A percentile compares a stretch with the other conserved stretches of the same genome.
Evolutionary conservation across 2,329 filamentous ascomycete species (phyloP).

Genomic region (Penicillium janthinellum): DNA sequence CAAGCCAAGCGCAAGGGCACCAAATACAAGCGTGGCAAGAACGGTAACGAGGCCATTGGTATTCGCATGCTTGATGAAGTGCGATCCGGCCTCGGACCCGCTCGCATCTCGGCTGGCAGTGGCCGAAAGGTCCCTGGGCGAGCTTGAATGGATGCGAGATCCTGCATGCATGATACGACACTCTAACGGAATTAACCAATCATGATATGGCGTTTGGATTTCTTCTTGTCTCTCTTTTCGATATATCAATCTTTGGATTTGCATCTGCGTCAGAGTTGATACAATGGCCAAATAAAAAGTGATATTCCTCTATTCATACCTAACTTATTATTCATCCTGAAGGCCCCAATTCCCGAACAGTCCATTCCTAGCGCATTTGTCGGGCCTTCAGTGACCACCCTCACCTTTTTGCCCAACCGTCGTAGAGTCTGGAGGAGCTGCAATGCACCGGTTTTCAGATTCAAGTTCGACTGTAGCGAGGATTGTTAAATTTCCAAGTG

Average conservation of each 20-base stretch:
- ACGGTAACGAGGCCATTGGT: conserved; percentile 77
- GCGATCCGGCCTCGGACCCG: conserved; percentile 74
- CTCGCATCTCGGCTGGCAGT: conserved; percentile 55
- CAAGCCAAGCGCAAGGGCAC: conserved; percentile 48
- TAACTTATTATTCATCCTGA: not conserved
- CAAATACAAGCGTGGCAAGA: conserved; percentile 68
- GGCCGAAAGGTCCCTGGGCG: conserved; percentile 30
- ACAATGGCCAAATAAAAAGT: conserved; percentile 26
- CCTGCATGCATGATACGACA: conserved; percentile 25
- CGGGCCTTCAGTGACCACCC: conserved; percentile 52
- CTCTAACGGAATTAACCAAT: conserved; percentile 25
- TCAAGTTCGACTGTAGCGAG: conserved; percentile 23
- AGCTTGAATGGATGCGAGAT: conserved; percentile 28
- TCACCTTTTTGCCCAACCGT: conserved; percentile 42
- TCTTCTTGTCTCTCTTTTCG: conserved; percentile 20
- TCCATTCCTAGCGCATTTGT: conserved; percentile 51
- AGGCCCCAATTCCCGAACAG: conserved; percentile 38
- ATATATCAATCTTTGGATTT: conserved; percentile 18
- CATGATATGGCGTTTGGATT: conserved; percentile 28
- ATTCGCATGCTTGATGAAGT: conserved; percentile 91
- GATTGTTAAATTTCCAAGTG: conserved; percentile 20
- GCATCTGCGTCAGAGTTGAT: conserved; percentile 20
- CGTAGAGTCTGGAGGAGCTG: conserved; percentile 40
- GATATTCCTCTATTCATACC: conserved; percentile 10
- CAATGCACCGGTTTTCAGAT: conserved; percentile 43